Evolutionary conservation across 208 protist genomes (phyloP).

Genomic region (Trypanosoma platydactyli): DNA sequence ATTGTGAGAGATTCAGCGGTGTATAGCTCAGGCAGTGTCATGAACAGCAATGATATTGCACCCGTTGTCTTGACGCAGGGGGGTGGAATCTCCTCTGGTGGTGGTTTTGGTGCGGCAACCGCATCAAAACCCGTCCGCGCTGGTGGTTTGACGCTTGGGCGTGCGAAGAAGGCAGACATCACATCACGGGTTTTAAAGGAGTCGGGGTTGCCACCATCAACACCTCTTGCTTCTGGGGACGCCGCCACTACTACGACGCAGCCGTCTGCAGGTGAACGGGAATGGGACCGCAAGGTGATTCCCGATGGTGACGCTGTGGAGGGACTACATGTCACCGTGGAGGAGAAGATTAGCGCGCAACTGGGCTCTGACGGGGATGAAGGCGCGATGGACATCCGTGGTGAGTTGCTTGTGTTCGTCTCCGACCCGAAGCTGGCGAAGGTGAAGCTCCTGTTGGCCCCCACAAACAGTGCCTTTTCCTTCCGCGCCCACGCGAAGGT

Average conservation of each 20-base stretch:
- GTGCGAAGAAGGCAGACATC: slow-evolving; percentile 70
- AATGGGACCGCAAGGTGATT: neutral
- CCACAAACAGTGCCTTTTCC: slow-evolving; percentile 59
- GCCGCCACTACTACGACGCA: neutral
- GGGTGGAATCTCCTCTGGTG: neutral
- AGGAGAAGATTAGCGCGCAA: slow-evolving; percentile 68
- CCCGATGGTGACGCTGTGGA: slow-evolving; percentile 18
- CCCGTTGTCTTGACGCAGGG: neutral
- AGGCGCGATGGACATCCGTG: slow-evolving; percentile 54
- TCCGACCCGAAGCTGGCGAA: slow-evolving; percentile 57
- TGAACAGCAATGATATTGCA: neutral
- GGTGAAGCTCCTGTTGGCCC: slow-evolving; percentile 54
- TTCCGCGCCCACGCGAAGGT: slow-evolving; percentile 87
- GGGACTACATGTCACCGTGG: slow-evolving; percentile 55
- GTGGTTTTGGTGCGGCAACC: neutral
- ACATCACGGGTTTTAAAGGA: slow-evolving; percentile 77
- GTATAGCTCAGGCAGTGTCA: slow-evolving; percentile 1
- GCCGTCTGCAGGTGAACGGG: neutral
- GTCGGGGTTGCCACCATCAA: slow-evolving; percentile 36
- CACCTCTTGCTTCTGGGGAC: neutral
- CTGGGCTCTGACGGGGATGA: slow-evolving; percentile 62
- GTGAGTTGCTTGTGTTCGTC: slow-evolving; percentile 75
- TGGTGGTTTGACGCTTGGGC: slow-evolving; percentile 71
- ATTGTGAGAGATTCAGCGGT: slow-evolving; percentile 35
- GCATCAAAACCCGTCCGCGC: slow-evolving; percentile 27